Conservation (phyloP, 768 basidiomycete genomes). For the Sutorius australiensis region DNA sequence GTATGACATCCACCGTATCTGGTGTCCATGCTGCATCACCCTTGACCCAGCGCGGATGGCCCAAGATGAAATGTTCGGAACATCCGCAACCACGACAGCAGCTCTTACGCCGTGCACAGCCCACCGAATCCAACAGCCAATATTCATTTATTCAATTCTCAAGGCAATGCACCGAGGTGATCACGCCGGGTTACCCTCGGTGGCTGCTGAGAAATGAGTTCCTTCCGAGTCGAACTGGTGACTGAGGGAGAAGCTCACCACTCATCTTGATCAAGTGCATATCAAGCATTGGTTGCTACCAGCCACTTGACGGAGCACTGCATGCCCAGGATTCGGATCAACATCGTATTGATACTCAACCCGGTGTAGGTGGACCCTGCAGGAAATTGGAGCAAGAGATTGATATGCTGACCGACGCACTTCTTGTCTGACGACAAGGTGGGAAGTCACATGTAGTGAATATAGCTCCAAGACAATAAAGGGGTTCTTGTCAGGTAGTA, state of each 20-base stretch:
- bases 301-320: not conserved
- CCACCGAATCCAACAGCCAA: not conserved
- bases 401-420: not conserved
- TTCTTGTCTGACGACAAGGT: not conserved
- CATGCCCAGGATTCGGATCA: not conserved
- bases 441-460: not conserved
- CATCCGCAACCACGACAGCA: not conserved
- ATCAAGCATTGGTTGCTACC: not conserved
- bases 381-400: not conserved
- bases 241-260: not conserved
- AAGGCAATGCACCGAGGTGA: constrained; percentile 2
- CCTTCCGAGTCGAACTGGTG: not conserved
- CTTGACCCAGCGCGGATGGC: constrained; percentile 21
- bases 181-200: not conserved
- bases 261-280: not conserved
- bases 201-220: not conserved
- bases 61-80: not conserved
- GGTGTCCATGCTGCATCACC: constrained; percentile 4
- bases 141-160: not conserved
- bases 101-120: constrained; percentile 8
- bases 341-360: not conserved
- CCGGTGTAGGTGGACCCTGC: not conserved
- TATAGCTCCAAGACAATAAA: not conserved
- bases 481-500: not conserved
- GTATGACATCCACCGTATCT: not conserved